Percentiles rank a stretch among this genome's conserved stretches.
Conservation (phyloP, 2,329 filamentous ascomycete species). For the Fusarium verticillioides region DNA sequence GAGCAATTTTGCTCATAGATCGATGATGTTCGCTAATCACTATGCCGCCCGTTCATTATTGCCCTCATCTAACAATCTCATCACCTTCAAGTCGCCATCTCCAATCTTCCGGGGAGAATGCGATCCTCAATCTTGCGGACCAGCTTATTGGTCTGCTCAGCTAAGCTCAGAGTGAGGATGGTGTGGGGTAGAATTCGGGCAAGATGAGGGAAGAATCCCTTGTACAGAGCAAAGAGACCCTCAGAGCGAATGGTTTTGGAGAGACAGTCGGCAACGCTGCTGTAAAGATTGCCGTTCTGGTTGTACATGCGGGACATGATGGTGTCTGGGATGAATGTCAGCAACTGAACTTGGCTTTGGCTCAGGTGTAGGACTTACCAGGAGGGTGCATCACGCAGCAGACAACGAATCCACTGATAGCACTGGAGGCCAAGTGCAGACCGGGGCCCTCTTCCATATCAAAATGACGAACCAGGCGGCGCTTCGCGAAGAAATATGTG, state of each 20-base stretch:
- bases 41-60: neutral
- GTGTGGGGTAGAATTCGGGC: conserved; percentile 96
- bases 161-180: conserved; percentile 89
- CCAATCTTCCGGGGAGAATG: conserved; percentile 57
- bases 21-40: conserved; percentile 11
- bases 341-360: neutral
- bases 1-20: conserved; percentile 12
- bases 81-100: conserved; percentile 40
- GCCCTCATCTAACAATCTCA: neutral
- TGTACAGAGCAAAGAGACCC: conserved; percentile 93
- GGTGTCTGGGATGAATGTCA: conserved; percentile 69
- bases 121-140: conserved; percentile 79
- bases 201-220: conserved; percentile 95
- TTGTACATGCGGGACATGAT: conserved; percentile 99
- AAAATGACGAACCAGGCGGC: conserved; percentile 81
- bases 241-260: conserved; percentile 92
- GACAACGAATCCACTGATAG: conserved; percentile 92
- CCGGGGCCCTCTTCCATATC: conserved; percentile 92
- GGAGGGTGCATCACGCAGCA: conserved; percentile 99
- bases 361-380: conserved; percentile 61
- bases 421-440: conserved; percentile 88
- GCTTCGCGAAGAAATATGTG: conserved; percentile 98
- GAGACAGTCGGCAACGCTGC: conserved; percentile 90
- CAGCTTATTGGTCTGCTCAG: conserved; percentile 96
- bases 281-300: conserved; percentile 97